phyloP scores from a whole-genome alignment of 1,139 yeast species.

The Candida pseudoviswanathii region DNA sequence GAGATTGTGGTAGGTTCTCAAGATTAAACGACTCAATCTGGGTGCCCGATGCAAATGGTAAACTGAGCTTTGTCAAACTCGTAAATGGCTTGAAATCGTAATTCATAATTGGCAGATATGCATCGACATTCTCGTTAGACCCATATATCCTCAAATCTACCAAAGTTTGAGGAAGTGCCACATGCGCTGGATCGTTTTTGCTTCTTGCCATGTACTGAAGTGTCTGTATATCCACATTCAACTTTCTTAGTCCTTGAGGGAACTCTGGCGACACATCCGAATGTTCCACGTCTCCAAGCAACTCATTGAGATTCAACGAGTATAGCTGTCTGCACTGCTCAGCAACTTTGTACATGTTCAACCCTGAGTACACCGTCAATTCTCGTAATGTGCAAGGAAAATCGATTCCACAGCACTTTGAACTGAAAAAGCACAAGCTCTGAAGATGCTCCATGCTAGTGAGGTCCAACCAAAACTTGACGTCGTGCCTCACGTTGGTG shows the following conservation, averaged over 20 bases:
- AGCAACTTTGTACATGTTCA: not conserved
- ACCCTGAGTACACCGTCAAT: not conserved
- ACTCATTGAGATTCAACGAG: not conserved
- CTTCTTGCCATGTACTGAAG: not conserved
- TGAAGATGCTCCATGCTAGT: not conserved
- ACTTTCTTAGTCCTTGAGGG: not conserved
- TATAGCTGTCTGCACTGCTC: not conserved
- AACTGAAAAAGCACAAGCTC: not conserved
- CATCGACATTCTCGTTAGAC: not conserved
- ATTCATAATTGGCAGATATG: not conserved
- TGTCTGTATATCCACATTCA: not conserved
- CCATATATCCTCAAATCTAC: conserved; percentile 1
- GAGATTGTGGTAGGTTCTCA: not conserved
- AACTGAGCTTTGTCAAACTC: not conserved
- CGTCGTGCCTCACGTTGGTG: not conserved
- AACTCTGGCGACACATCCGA: not conserved
- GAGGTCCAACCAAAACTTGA: not conserved
- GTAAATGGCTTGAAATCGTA: not conserved
- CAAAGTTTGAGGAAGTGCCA: not conserved
- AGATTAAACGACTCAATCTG: not conserved
- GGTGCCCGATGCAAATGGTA: not conserved
- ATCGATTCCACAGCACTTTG: not conserved
- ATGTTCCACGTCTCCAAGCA: not conserved
- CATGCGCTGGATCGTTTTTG: too few species aligned
- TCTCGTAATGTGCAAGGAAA: not conserved